phyloP scores from a whole-genome alignment of 441 rosid species.

The Euphorbia celastroides region DNA sequence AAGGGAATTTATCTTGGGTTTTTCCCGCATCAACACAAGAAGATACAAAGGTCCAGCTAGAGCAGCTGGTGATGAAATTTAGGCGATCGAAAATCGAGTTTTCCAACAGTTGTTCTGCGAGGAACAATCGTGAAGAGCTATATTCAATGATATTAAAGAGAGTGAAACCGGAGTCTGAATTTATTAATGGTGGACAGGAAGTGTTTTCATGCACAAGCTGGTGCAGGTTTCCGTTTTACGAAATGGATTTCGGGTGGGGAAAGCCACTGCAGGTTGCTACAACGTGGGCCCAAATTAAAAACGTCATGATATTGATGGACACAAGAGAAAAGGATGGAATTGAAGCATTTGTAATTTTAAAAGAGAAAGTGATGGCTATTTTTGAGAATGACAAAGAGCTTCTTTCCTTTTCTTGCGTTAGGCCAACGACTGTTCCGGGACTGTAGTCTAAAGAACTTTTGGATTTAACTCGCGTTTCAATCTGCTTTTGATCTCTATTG shows the following conservation, averaged over 20 bases:
- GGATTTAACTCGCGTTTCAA: no score
- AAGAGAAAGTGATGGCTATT: constrained; percentile 22
- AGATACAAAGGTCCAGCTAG: neutral
- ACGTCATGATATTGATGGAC: constrained; percentile 17
- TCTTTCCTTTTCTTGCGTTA: constrained; percentile 16
- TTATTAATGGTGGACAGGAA: constrained; percentile 2
- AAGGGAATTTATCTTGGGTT: neutral
- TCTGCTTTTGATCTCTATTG: no score
- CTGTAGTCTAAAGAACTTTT: no score
- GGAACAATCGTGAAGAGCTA: neutral
- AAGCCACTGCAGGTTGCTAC: constrained; percentile 25
- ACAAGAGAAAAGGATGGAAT: constrained; percentile 30
- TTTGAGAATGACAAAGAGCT: constrained; percentile 25
- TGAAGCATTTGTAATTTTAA: constrained; percentile 34
- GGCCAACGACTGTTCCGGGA: no score
- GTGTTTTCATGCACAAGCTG: constrained; percentile 13
- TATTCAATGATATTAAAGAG: neutral
- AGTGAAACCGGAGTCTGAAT: neutral
- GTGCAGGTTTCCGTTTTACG: constrained; percentile 25
- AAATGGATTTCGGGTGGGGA: constrained; percentile 37
- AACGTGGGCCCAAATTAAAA: constrained; percentile 4
- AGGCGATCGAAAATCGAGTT: neutral
- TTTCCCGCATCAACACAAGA: neutral
- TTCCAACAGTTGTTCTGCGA: neutral
- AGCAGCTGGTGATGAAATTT: neutral